Evolutionary conservation across 352 stramenopile genomes (phyloP).

Genomic region (Globisporangium cederbergense): DNA sequence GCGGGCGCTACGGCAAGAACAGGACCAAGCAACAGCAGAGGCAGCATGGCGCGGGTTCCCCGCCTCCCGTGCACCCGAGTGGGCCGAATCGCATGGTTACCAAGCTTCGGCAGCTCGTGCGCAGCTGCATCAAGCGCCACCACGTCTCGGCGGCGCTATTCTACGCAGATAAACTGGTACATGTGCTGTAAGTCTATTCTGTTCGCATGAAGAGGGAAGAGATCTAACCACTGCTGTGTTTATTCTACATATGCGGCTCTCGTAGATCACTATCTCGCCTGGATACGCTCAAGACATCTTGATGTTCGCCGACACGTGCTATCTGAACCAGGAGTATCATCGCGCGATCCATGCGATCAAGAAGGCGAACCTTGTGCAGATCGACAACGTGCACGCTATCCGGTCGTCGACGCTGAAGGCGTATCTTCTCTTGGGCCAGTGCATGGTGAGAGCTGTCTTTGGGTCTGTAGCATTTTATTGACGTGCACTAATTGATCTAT

Average conservation of each 20-base stretch:
- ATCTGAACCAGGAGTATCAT: constrained; percentile 62
- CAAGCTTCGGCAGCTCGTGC: constrained; percentile 43
- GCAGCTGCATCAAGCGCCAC: constrained; percentile 44
- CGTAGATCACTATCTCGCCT: constrained; percentile 50
- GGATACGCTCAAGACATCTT: constrained; percentile 48
- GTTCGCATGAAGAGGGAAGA: not conserved
- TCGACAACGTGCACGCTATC: constrained; percentile 22
- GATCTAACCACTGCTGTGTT: constrained; percentile 1
- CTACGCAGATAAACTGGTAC: constrained; percentile 75
- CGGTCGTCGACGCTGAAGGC: constrained; percentile 38
- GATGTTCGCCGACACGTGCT: constrained; percentile 78
- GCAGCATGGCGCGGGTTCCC: not conserved
- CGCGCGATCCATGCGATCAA: constrained; percentile 76
- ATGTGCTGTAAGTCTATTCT: not conserved
- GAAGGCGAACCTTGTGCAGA: constrained; percentile 35
- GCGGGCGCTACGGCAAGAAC: constrained; percentile 3
- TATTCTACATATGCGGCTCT: constrained; percentile 6
- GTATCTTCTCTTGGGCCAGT: constrained; percentile 57
- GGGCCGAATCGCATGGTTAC: constrained; percentile 17
- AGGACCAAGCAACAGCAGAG: constrained; percentile 2
- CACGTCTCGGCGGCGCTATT: constrained; percentile 61
- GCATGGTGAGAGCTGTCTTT: constrained; percentile 44
- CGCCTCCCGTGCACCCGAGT: constrained; percentile 6
- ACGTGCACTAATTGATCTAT: not conserved
- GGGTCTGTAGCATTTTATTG: not conserved